Base-by-base conservation (phyloP, 257 asterid genomes). In the Sherardia arvensis region DNA sequence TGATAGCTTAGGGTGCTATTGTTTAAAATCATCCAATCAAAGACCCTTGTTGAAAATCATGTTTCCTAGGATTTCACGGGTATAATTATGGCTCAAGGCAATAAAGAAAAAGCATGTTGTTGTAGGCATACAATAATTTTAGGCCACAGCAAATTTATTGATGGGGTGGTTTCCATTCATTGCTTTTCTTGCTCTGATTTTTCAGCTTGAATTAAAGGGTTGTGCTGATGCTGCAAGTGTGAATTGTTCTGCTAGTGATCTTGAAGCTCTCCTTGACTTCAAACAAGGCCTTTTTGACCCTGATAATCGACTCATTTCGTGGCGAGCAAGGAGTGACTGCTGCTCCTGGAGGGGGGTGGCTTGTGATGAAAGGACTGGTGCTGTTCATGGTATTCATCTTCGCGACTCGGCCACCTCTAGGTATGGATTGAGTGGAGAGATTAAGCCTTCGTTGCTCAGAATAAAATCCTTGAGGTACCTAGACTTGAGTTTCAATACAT, bases 241-340 rank as follows among this genome's bases (percentile, higher is more conserved):
- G 6, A 83, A 28, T 36, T 80, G 81, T 53, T 66, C 67, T 34
- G 58, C 70, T 5, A 26, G 15, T 49, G 84, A 80, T 45, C 71
- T 61, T 59, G 68, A 64, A 62, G 77, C 83, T 27, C 83, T 83
- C n/a, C 34, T 75, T 26, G 85, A 81, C 60, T 79, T 84, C 78
- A 84, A 75, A 63, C 69, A 62, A 43, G 84, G 87, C 75, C 73
- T 81, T 21, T 60, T 61, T n/a, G 91, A 81, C 68, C 84, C 85
- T 25, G 66, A 67, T n/a, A 72, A 68, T 51, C 69, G 75, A 53
- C 84, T 81, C 57, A 73, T 74, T 9, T 77, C 85, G 0, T 77
- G 87, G 87, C 65, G 45, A 26, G 82, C n/a, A n/a, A n/a, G 85
- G 34, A 28, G 25, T 15, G 64, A 71, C 70, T 79, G 84, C 48